Evolutionary conservation across 768 basidiomycete genomes (phyloP).

Genomic region (Multifurca ochricompacta): DNA sequence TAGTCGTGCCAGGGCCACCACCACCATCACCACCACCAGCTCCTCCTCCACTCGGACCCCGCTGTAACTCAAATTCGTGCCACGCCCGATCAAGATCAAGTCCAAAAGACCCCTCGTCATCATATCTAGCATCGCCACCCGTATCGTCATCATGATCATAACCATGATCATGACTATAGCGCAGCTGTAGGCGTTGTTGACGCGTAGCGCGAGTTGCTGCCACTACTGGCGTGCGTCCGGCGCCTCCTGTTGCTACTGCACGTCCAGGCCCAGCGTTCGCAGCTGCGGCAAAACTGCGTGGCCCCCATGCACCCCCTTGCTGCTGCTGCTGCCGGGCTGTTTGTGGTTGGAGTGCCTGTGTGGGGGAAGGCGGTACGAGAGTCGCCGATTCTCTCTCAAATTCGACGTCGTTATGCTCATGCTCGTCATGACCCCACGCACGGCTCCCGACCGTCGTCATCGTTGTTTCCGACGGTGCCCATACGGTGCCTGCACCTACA

Average conservation of each 20-base stretch:
- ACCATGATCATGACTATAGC: constrained; percentile 19
- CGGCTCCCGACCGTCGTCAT: not conserved
- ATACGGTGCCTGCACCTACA: not conserved
- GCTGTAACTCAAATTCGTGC: constrained; percentile 65
- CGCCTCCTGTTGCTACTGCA: constrained; percentile 26
- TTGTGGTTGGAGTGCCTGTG: not conserved
- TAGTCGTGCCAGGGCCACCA: too few species aligned
- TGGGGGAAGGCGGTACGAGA: not conserved
- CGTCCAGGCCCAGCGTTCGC: constrained; percentile 40
- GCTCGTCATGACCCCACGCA: constrained; percentile 10
- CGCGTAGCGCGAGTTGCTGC: constrained; percentile 25
- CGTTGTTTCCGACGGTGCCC: not conserved
- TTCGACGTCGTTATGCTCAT: constrained; percentile 7
- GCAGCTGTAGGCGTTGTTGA: constrained; percentile 22
- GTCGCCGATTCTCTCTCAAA: constrained; percentile 4
- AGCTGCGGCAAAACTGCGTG: constrained; percentile 75
- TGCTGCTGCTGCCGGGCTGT: not conserved
- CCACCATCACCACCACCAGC: not conserved
- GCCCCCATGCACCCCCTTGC: constrained; percentile 60
- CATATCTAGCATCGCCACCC: constrained; percentile 21
- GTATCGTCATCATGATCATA: constrained; percentile 19
- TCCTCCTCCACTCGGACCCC: constrained; percentile 30
- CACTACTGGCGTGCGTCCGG: constrained; percentile 24
- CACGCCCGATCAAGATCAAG: constrained; percentile 40
- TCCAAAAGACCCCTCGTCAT: constrained; percentile 74